Base-by-base conservation (phyloP, 2,329 filamentous ascomycete species). In the Colletotrichum cordylinicola region DNA sequence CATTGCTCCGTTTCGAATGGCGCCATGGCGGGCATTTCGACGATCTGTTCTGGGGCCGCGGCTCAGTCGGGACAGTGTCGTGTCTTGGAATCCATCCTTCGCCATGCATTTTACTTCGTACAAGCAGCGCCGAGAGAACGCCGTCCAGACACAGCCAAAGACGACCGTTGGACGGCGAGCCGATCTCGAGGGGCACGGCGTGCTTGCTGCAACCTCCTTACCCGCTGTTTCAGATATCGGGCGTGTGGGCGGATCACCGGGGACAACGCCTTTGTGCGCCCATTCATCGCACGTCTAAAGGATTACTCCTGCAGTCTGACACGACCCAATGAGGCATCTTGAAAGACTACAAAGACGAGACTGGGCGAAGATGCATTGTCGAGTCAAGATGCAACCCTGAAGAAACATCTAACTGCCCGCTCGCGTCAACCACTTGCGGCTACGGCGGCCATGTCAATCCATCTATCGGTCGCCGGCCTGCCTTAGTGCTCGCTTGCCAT, bases 181-280 rank as follows among this genome's bases (percentile, higher is more conserved):
- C 55, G 55, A 75, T 73, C 62, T 39, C 35, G 69, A n/a, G 31
- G 61, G 62, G 56, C 64, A 73, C 56, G 66, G 69, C 69, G 58
- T 67, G 60, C 43, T n/a, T 58, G 62, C 73, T 67, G 73, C 69
- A 64, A 62, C 62, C 73, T 64, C 56, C 73, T 72, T 72, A 64
- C 62, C 73, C 69, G 64, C 73, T 75, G 73, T 75, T 75, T 75
- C 73, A 75, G 64, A 75, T 73, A 64, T 58, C 56, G 69, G 61
- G 73, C 43, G 33, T 48, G 69, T 75, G 73, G 73, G 69, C 73
- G 69, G 69, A 62, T 72, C 69, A 62, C 35, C 56, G 68, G 37
- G n/a, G 69, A 39, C 69, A 56, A 35, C 69, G 70, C 48, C 73
- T 56, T 62, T 75, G 61, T 66, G 52, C 29, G 16, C 29, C 33